Evolutionary conservation across 2,329 filamentous ascomycete species (phyloP), one percentile per base, ranked within the genome.

Genomic region (Talaromyces sp.): DNA sequence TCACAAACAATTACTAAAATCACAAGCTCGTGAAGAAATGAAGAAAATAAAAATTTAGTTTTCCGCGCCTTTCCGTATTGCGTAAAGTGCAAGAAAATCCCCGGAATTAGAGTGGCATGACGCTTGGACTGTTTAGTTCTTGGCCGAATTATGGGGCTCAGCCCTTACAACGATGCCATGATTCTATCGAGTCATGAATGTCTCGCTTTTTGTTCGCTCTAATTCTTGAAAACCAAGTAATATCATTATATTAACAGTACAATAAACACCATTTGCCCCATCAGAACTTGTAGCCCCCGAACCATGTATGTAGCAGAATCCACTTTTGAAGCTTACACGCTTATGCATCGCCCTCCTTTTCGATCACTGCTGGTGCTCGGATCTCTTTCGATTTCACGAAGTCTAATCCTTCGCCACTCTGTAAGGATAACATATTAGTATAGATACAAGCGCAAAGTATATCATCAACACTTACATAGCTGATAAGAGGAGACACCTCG

Each of bases 401-500:
- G 48, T 85, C 85, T 67, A 88, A 79, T 33, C 86, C 86, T 76
- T 89, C 87, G 64, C 87, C 87, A 61, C 82, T 84, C 85, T 87
- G 67, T 43, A 71, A 68, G 62, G n/a, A 13, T 19, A 43, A 45
- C 14, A 24, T 3, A 22, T 54, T 66, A 72, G 63, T 70, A 61
- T 62, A 56, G 45, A 52, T 39, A 57, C 11, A 37, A 67, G 57
- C n/a, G 35, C 10, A 37, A 27, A 39, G 50, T 1, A 64, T 31
- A 14, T 31, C 9, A 19, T 41, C 62, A 47, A 56, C 43, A 90
- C 92, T 87, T 87, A 96, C 93, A 76, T 99, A 99, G 86, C 93
- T 97, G 76, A 96, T 90, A 72, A 97, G 82, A 43, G 95, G 95
- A 62, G 93, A 96, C 19, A 99, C 88, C 78, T 99, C 95, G 41